Conservation (phyloP, 2,329 filamentous ascomycete species). For the Dactylella cylindrospora region DNA sequence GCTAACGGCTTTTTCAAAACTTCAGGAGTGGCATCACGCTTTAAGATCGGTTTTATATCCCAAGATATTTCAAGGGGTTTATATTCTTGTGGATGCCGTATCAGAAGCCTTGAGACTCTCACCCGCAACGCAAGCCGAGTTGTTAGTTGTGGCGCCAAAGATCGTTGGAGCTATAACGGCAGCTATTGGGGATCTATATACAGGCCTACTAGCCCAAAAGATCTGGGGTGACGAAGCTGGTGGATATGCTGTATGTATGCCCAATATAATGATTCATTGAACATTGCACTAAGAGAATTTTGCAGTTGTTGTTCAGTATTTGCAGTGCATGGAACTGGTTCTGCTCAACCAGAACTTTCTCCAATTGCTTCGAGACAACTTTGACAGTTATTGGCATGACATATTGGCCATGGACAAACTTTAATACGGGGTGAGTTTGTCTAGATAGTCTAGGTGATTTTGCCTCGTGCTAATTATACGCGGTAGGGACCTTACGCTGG, state of each 20-base stretch:
- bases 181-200: constrained; percentile 78
- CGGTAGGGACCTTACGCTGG: constrained; percentile 43
- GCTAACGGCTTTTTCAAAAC: background rate
- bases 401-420: constrained; percentile 81
- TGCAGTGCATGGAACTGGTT: constrained; percentile 96
- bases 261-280: background rate
- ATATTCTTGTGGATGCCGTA: constrained; percentile 63
- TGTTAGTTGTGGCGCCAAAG: constrained; percentile 73
- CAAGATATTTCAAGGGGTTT: constrained; percentile 76
- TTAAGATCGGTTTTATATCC: constrained; percentile 90
- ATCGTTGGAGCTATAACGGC: constrained; percentile 75
- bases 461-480: constrained; percentile 16
- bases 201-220: constrained; percentile 75
- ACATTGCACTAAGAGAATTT: constrained; percentile 1
- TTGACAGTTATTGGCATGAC: constrained; percentile 77
- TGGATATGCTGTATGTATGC: constrained; percentile 67
- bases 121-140: constrained; percentile 62
- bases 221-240: constrained; percentile 69
- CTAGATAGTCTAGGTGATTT: constrained; percentile 47
- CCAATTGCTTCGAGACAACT: constrained; percentile 89
- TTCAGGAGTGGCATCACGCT: constrained; percentile 85
- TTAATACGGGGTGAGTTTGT: constrained; percentile 50
- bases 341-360: constrained; percentile 87
- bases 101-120: constrained; percentile 61
- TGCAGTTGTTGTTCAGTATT: constrained; percentile 68